phyloP scores from a whole-genome alignment of 331 rosid species.

The Quercus lobata region DNA sequence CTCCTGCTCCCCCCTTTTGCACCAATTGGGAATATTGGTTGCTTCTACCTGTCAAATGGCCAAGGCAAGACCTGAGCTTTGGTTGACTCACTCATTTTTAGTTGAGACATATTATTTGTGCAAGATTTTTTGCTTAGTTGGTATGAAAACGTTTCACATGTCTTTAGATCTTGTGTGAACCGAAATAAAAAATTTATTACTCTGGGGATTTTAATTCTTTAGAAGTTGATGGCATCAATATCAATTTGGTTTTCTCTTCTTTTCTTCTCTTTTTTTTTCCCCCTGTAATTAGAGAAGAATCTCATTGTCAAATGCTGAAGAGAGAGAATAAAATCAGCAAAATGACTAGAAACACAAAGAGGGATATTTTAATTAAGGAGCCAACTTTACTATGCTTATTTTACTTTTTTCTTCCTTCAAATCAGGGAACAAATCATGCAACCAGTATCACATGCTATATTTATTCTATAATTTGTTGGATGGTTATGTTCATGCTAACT shows the following conservation, averaged over 20 bases:
- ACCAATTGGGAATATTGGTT: neutral
- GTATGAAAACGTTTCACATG: neutral
- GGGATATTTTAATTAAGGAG: neutral
- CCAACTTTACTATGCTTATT: neutral
- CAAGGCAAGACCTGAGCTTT: neutral
- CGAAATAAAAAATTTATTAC: neutral
- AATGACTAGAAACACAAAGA: too few species aligned
- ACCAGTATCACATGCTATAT: too few species aligned
- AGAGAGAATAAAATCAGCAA: neutral
- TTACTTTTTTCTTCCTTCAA: neutral
- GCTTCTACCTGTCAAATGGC: constrained; percentile 2
- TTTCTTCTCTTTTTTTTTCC: neutral
- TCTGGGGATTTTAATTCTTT: neutral
- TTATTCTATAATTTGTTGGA: neutral
- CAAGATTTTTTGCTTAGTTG: neutral
- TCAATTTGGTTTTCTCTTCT: neutral
- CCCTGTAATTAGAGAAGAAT: neutral
- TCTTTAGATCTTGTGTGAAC: neutral
- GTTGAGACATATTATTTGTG: neutral
- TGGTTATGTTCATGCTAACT: neutral
- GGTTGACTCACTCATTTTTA: neutral
- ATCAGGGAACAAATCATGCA: too few species aligned
- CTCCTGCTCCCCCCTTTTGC: neutral
- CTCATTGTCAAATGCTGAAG: neutral
- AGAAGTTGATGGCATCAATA: neutral